A percentile compares a stretch with the other conserved stretches of the same genome.
phyloP scores from a whole-genome alignment of 495 filamentous ascomycete genomes.

The Talaromyces liani region DNA sequence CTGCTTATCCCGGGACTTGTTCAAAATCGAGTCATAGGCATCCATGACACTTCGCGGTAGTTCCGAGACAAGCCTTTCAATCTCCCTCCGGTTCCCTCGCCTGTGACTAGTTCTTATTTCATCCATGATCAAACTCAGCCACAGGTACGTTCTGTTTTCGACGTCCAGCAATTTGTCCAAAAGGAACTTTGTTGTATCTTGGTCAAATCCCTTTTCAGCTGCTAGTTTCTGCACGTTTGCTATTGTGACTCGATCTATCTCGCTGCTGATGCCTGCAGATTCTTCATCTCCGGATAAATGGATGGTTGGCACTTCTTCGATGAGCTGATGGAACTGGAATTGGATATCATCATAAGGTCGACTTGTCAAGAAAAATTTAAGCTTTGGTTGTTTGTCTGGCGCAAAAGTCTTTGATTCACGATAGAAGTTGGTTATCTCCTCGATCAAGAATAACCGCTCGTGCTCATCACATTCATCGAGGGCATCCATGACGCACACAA shows the following conservation, averaged over 20 bases:
- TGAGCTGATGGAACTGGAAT: conserved; percentile 19
- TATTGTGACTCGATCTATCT: conserved; percentile 37
- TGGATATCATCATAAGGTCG: conserved; percentile 37
- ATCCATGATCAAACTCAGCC: conserved; percentile 32
- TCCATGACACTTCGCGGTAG: conserved; percentile 26
- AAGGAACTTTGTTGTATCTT: conserved; percentile 15
- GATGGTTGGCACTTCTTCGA: conserved; percentile 20
- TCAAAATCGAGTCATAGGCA: conserved; percentile 37
- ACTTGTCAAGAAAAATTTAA: conserved; percentile 45
- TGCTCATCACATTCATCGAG: conserved; percentile 28
- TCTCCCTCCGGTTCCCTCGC: not conserved
- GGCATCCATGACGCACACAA: conserved; percentile 44
- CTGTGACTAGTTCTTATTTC: conserved; percentile 15
- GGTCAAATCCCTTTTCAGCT: conserved; percentile 12
- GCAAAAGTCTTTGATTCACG: not conserved
- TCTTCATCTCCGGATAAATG: conserved; percentile 30
- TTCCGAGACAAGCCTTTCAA: conserved; percentile 1
- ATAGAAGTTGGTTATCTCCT: conserved; percentile 12
- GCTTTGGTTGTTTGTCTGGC: conserved; percentile 6
- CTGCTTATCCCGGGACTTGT: conserved; percentile 14
- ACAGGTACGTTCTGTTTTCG: conserved; percentile 40
- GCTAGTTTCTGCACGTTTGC: conserved; percentile 19
- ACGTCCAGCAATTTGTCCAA: conserved; percentile 17
- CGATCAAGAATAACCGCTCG: conserved; percentile 12
- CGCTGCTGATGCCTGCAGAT: conserved; percentile 27